phyloP scores from a whole-genome alignment of 2,329 filamentous ascomycete species.

The Ambrosiella beaveri region DNA sequence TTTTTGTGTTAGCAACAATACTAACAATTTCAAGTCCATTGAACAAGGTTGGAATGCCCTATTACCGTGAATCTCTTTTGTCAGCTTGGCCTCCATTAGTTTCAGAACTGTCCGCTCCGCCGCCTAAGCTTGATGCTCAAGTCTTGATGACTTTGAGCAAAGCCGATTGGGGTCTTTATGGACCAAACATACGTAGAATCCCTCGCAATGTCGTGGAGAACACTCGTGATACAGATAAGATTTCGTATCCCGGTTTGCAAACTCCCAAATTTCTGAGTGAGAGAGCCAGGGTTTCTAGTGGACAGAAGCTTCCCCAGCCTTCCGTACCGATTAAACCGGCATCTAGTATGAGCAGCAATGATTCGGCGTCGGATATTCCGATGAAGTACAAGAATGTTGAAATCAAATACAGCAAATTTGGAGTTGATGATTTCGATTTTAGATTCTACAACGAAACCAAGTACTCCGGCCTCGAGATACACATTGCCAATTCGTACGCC shows the following conservation, averaged over 20 bases:
- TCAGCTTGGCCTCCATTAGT: constrained; percentile 82
- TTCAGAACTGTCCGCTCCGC: constrained; percentile 72
- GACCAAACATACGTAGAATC: constrained; percentile 54
- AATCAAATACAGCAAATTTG: constrained; percentile 98
- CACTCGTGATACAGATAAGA: constrained; percentile 46
- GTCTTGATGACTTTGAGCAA: constrained; percentile 51
- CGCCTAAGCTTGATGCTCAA: constrained; percentile 53
- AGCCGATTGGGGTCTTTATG: constrained; percentile 61
- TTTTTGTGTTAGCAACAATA: background rate
- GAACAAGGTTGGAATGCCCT: constrained; percentile 77
- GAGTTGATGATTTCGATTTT: constrained; percentile 98
- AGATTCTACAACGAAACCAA: constrained; percentile 87
- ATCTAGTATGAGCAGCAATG: constrained; percentile 14
- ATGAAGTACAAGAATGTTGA: constrained; percentile 85
- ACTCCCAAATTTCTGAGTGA: constrained; percentile 91
- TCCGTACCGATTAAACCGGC: constrained; percentile 18
- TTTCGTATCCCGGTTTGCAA: constrained; percentile 41
- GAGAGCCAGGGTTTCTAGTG: constrained; percentile 55
- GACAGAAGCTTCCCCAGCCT: constrained; percentile 25
- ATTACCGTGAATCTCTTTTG: constrained; percentile 72
- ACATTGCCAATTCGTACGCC: constrained; percentile 92
- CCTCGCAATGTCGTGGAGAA: constrained; percentile 72
- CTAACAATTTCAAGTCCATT: constrained; percentile 40
- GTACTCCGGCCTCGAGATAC: constrained; percentile 85
- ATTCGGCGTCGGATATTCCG: constrained; percentile 56